A percentile compares a stretch with the other conserved stretches of the same genome.
phyloP scores from a whole-genome alignment of 352 stramenopile genomes.

The Phytophthora idaei region DNA sequence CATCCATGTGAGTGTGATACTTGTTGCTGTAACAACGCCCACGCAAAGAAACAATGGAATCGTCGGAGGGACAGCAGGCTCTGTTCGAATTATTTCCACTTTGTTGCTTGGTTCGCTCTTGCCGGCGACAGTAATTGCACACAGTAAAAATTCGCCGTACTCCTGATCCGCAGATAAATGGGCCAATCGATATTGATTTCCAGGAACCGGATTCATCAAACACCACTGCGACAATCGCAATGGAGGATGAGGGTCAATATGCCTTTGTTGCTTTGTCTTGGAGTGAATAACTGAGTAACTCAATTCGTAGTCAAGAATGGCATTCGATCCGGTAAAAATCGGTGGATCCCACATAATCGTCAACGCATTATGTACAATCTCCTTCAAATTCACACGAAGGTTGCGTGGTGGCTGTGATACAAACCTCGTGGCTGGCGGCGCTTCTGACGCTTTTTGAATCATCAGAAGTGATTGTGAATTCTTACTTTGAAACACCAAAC shows the following conservation, averaged over 20 bases:
- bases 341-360: conserved; percentile 63
- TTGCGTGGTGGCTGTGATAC: conserved; percentile 71
- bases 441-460: not conserved
- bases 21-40: conserved; percentile 60
- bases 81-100: conserved; percentile 41
- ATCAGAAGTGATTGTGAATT: conserved; percentile 3
- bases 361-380: conserved; percentile 49
- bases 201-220: conserved; percentile 48
- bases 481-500: conserved; percentile 8
- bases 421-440: conserved; percentile 36
- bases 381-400: conserved; percentile 41
- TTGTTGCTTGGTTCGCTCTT: conserved; percentile 57
- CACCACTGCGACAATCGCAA: conserved; percentile 61
- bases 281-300: conserved; percentile 38
- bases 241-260: conserved; percentile 32
- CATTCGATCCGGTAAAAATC: conserved; percentile 72
- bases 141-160: conserved; percentile 54
- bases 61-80: conserved; percentile 41
- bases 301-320: conserved; percentile 74
- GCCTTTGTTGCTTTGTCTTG: conserved; percentile 19
- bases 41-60: conserved; percentile 53
- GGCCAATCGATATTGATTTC: conserved; percentile 49
- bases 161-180: conserved; percentile 48
- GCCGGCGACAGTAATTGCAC: conserved; percentile 60
- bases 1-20: conserved; percentile 70